Percentiles rank a stretch among this genome's conserved stretches.
Evolutionary conservation across 2,329 filamentous ascomycete species (phyloP).

Genomic region (Aspergillus alliaceus): DNA sequence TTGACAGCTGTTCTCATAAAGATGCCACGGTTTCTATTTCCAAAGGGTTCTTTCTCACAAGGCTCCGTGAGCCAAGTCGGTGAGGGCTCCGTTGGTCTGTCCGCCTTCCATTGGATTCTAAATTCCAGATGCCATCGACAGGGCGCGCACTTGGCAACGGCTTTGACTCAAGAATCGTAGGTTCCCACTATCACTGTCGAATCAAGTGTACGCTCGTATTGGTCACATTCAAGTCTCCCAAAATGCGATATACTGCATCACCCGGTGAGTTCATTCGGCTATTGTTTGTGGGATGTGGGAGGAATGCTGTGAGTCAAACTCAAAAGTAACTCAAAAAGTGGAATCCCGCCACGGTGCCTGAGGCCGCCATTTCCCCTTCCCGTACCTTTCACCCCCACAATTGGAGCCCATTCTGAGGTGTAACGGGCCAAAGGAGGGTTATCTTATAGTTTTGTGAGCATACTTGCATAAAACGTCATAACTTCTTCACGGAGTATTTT

Average conservation of each 20-base stretch:
- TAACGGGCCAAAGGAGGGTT: too few species aligned
- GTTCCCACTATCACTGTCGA: neutral
- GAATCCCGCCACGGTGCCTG: neutral
- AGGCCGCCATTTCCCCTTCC: neutral
- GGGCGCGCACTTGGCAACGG: slow-evolving; percentile 23
- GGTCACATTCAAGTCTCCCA: neutral
- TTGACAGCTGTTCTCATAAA: slow-evolving; percentile 1
- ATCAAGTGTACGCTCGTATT: neutral
- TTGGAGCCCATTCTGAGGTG: neutral
- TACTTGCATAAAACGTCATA: neutral
- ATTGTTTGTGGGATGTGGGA: neutral
- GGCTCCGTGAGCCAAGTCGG: slow-evolving; percentile 5
- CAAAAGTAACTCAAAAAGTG: neutral
- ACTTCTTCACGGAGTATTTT: neutral
- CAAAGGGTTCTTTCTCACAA: neutral
- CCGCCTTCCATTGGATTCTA: slow-evolving; percentile 36
- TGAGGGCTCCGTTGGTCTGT: slow-evolving; percentile 6
- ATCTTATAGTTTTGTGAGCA: too few species aligned
- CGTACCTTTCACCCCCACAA: neutral
- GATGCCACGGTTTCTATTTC: slow-evolving; percentile 7
- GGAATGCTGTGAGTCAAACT: neutral
- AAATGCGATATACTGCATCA: neutral
- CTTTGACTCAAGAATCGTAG: neutral
- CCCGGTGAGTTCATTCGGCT: neutral
- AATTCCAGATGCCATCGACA: slow-evolving; percentile 24